A percentile compares a stretch with the other conserved stretches of the same genome.
Evolutionary conservation across 73 alveolate species (phyloP).

Genomic region (Diophrys sp.): DNA sequence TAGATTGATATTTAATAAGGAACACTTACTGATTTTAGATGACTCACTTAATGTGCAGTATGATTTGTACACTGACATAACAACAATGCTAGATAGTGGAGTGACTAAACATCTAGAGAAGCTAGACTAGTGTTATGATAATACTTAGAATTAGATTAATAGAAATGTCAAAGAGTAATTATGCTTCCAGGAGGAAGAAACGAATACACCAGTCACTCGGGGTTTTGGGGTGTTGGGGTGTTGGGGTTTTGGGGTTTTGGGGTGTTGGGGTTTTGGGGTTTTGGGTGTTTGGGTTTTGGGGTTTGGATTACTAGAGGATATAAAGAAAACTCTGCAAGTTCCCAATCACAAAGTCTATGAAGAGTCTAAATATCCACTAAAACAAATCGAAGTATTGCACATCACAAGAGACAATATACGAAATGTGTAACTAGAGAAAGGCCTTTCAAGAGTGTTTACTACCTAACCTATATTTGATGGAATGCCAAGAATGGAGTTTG

Average conservation of each 20-base stretch:
- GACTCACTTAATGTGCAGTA: background rate
- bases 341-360: background rate
- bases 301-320: background rate
- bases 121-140: background rate
- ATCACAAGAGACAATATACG: background rate
- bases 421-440: background rate
- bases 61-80: background rate
- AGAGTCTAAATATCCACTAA: no score
- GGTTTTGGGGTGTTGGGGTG: no score
- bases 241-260: no score
- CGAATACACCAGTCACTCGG: no score
- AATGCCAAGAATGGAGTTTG: slow-evolving; percentile 6
- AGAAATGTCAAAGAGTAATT: no score
- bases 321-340: background rate
- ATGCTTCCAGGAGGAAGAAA: no score
- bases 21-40: background rate
- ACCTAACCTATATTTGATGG: slow-evolving; percentile 9
- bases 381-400: background rate
- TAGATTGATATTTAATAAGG: background rate
- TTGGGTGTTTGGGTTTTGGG: background rate
- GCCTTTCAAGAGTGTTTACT: background rate
- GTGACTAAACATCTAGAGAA: background rate
- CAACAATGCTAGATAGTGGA: background rate
- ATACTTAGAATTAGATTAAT: no score
- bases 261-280: background rate